A percentile compares a stretch with the other conserved stretches of the same genome.
phyloP scores from a whole-genome alignment of 331 rosid species.

The Stylosanthes scabra region DNA sequence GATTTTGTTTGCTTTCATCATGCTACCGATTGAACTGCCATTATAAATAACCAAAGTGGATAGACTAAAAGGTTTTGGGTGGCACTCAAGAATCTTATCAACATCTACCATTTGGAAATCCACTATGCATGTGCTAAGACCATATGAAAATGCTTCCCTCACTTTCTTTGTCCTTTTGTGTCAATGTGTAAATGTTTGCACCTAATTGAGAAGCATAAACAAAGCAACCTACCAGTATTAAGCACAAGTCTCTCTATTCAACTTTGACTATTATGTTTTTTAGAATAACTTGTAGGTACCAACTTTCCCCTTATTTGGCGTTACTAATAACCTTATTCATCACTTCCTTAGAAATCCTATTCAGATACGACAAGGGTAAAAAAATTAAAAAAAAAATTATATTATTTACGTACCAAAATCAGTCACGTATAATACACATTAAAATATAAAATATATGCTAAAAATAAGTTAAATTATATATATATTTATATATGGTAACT shows the following conservation, averaged over 20 bases:
- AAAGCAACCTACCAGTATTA: neutral
- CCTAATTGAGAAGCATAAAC: neutral
- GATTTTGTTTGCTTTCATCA: neutral
- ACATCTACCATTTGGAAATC: neutral
- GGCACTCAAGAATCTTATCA: neutral
- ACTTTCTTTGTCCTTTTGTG: slow-evolving; percentile 18
- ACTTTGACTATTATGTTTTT: neutral
- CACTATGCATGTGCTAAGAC: neutral
- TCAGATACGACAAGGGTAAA: no score
- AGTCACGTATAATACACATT: no score
- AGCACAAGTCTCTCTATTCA: neutral
- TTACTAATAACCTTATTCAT: neutral
- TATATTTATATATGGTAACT: no score
- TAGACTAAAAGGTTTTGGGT: neutral
- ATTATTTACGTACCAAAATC: no score
- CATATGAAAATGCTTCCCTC: neutral
- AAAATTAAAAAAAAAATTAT: no score
- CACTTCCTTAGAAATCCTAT: slow-evolving; percentile 19
- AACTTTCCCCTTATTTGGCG: slow-evolving; percentile 10
- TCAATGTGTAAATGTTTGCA: no score
- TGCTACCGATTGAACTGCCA: neutral
- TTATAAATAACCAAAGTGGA: neutral
- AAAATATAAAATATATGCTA: no score
- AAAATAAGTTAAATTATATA: no score
- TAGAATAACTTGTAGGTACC: neutral